phyloP scores from a whole-genome alignment of 2,329 filamentous ascomycete species.

The Fusarium nisikadoi region DNA sequence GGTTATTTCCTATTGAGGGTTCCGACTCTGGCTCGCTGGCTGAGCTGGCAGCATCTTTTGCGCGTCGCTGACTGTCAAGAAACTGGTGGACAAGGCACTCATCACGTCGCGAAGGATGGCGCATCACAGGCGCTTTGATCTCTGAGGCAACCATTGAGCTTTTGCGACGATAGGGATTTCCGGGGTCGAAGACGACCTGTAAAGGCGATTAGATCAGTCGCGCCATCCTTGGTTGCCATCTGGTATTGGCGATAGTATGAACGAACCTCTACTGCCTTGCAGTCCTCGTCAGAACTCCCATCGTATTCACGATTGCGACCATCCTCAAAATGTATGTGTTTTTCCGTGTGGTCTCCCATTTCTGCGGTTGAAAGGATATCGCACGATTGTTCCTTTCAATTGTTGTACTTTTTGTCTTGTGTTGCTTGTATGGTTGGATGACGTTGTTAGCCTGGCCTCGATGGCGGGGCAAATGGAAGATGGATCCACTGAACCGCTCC shows the following conservation, averaged over 20 bases:
- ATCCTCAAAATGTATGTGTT: conserved; percentile 48
- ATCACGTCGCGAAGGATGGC: conserved; percentile 50
- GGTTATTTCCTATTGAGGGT: conserved; percentile 45
- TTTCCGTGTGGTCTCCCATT: conserved; percentile 35
- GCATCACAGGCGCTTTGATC: conserved; percentile 48
- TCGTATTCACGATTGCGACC: conserved; percentile 52
- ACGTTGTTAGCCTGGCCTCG: conserved; percentile 26
- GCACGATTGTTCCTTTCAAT: neutral
- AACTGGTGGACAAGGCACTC: conserved; percentile 75
- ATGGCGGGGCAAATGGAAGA: conserved; percentile 27
- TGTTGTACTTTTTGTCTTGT: conserved; percentile 9
- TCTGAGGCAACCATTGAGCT: conserved; percentile 70
- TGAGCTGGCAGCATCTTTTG: conserved; percentile 43
- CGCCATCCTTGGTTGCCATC: neutral
- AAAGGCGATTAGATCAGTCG: conserved; percentile 7
- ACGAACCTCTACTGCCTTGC: conserved; percentile 61
- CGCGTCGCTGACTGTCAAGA: conserved; percentile 65
- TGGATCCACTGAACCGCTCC: conserved; percentile 16
- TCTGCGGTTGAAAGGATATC: neutral
- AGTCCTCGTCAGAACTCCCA: conserved; percentile 62
- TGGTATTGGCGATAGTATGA: neutral
- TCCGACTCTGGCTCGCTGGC: conserved; percentile 43
- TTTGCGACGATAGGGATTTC: conserved; percentile 71
- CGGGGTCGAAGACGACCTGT: conserved; percentile 71
- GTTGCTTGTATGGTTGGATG: conserved; percentile 22